Evolutionary conservation across 495 filamentous ascomycete species (phyloP).

Genomic region (Astrocystis sublimbata): DNA sequence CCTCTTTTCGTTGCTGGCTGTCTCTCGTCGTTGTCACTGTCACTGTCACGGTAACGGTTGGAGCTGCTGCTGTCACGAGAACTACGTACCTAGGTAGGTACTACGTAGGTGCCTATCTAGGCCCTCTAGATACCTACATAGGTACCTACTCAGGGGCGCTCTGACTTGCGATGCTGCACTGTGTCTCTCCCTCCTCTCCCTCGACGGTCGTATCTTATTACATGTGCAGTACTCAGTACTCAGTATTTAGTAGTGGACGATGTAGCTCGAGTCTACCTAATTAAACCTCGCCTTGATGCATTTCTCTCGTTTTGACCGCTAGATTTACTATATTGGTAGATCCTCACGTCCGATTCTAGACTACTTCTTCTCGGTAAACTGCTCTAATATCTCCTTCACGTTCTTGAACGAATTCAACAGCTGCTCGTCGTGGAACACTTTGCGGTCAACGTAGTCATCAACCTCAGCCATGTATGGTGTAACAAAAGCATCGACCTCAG

Average conservation of each 20-base stretch:
- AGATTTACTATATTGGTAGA: too few species aligned
- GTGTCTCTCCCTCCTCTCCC: too few species aligned
- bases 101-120: background rate
- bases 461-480: slow-evolving; percentile 1
- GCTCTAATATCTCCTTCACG: slow-evolving; percentile 10
- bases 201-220: too few species aligned
- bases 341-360: background rate
- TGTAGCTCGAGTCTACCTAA: too few species aligned
- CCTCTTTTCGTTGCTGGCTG: too few species aligned
- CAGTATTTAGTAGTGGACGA: too few species aligned
- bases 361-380: background rate
- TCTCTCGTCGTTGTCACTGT: background rate
- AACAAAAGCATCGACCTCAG: slow-evolving; percentile 8
- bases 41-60: background rate
- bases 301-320: too few species aligned
- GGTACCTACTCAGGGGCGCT: too few species aligned
- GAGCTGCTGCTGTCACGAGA: background rate
- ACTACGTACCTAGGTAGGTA: slow-evolving; percentile 3
- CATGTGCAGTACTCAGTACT: too few species aligned
- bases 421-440: background rate
- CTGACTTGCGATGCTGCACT: too few species aligned
- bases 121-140: too few species aligned
- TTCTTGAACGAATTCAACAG: slow-evolving; percentile 9
- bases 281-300: too few species aligned
- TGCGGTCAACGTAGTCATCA: slow-evolving; percentile 14